A percentile compares a stretch with the other conserved stretches of the same genome.
phyloP scores from a whole-genome alignment of 768 basidiomycete genomes.

The Steccherinum ochraceum region DNA sequence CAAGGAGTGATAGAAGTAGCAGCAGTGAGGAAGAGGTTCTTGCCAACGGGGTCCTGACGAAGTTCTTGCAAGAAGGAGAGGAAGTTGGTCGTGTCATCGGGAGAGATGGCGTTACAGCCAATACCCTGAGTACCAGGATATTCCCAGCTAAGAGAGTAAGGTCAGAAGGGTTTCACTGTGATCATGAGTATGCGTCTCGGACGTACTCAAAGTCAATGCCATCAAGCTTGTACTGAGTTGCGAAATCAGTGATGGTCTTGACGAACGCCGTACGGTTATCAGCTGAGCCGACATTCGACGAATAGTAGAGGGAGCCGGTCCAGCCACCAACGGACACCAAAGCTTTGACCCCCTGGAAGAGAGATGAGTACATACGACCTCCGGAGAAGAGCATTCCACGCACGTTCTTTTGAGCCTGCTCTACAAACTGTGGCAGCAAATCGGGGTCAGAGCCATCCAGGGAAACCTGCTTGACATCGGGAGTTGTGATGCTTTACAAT shows the following conservation, averaged over 20 bases:
- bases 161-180: background rate
- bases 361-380: background rate
- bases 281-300: conserved; percentile 43
- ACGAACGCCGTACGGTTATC: conserved; percentile 54
- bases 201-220: conserved; percentile 69
- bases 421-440: conserved; percentile 19
- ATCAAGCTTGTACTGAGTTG: conserved; percentile 42
- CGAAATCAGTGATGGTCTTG: conserved; percentile 44
- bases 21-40: conserved; percentile 63
- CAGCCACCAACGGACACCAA: conserved; percentile 62
- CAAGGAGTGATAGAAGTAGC: conserved; percentile 68
- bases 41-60: conserved; percentile 44
- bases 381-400: background rate
- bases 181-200: background rate
- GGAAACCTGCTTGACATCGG: conserved; percentile 16
- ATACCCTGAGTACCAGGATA: conserved; percentile 69
- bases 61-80: conserved; percentile 71
- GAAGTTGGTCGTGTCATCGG: conserved; percentile 72
- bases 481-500: conserved; percentile 11
- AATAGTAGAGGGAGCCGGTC: conserved; percentile 60
- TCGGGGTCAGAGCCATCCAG: conserved; percentile 19
- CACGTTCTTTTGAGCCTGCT: conserved; percentile 19
- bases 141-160: conserved; percentile 58
- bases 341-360: conserved; percentile 46
- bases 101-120: conserved; percentile 58